Base-by-base conservation (phyloP, 768 basidiomycete species). In the Boletus sp. region DNA sequence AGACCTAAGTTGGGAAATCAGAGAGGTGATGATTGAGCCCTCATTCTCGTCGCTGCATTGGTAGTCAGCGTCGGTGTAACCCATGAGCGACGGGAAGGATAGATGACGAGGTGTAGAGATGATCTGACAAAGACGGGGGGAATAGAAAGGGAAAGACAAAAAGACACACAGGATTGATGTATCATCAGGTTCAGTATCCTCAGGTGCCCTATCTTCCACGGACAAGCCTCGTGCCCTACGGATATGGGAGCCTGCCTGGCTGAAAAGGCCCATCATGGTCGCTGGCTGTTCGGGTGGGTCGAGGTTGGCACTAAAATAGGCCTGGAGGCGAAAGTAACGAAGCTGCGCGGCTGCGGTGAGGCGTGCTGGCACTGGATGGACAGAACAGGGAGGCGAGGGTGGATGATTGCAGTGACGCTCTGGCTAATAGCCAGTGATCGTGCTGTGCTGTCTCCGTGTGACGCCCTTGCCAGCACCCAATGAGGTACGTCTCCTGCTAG, bases 1-100 rank as follows among this genome's bases (percentile, higher is more conserved):
- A 40, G 56, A 87, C 93, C 88, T 81, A 54, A 97, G 81, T 71
- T 98, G 95, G 21, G 90, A 88, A 65, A 97, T 96, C 62, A 97
- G 73, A 13, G 87, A 86, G 56, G 83, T 70, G 69, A 97, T 88
- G 62, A 98, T 82, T 43, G 93, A 96, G 47, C 94, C 94, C 69
- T 98, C 90, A 72, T 94, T 80, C 71, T 95, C 93, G 73, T 96
- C 93, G 72, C 91, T 92, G 72, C 33, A 62, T 39, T 77, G 64
- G 54, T 57, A 64, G 69, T 76, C 66, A 70, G 72, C 11, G 59
- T 70, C 60, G 25, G 62, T 59, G 56, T 60, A 66, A 51, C 64
- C 64, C 74, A 75, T 72, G 56, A 51, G 44, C 34, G 47, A 29
- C 14, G 47, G 39, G 19, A 47, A 8, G 37, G 53, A 33, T 38